Percentiles rank a stretch among this genome's conserved stretches.
These are phyloP conservation scores for Melanopsichium pennsylvanicum DNA, from an alignment of 1,284 basidiomycete species.

Conservation along the genomic window DNA sequence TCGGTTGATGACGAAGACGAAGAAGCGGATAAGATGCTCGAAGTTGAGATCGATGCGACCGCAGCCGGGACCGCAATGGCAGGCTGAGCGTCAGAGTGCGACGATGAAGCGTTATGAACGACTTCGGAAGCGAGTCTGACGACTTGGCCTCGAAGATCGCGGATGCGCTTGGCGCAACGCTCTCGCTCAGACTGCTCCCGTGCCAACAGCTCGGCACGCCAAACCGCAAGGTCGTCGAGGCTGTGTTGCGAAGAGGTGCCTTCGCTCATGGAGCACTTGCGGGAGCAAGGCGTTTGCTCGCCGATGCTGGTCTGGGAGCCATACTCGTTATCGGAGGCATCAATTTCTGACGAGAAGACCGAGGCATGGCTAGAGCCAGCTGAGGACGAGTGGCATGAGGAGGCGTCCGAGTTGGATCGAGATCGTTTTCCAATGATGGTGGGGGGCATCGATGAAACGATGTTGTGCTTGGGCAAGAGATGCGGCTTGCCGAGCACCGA, in stretches of 20 bases:
- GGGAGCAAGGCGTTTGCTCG: constrained; percentile 32
- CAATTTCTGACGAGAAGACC: constrained; percentile 39
- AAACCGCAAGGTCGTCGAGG: constrained; percentile 24
- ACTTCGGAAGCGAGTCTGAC: constrained; percentile 34
- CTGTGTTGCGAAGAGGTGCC: constrained; percentile 13
- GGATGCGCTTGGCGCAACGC: constrained; percentile 34
- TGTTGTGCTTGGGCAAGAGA: constrained; percentile 1
- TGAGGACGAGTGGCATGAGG: constrained; percentile 31
- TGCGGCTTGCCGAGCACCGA: constrained; percentile 41
- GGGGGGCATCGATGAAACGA: constrained; percentile 5
- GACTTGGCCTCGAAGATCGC: constrained; percentile 27
- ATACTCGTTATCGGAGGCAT: constrained; percentile 17
- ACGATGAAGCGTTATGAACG: constrained; percentile 11
- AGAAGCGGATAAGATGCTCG: constrained; percentile 21
- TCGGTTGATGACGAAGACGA: constrained; percentile 26
- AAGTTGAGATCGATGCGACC: background rate
- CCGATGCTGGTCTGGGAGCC: constrained; percentile 34
- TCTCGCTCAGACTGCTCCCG: constrained; percentile 17
- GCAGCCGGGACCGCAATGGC: constrained; percentile 1
- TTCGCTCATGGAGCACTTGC: constrained; percentile 34
- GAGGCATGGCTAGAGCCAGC: constrained; percentile 40
- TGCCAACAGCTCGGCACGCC: constrained; percentile 28
- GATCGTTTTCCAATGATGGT: constrained; percentile 43
- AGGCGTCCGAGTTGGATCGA: constrained; percentile 42
- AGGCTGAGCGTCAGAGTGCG: constrained; percentile 7